These are phyloP conservation scores for Salix koriyanagi DNA, from an alignment of 345 rosid species.

Conservation along the genomic window DNA sequence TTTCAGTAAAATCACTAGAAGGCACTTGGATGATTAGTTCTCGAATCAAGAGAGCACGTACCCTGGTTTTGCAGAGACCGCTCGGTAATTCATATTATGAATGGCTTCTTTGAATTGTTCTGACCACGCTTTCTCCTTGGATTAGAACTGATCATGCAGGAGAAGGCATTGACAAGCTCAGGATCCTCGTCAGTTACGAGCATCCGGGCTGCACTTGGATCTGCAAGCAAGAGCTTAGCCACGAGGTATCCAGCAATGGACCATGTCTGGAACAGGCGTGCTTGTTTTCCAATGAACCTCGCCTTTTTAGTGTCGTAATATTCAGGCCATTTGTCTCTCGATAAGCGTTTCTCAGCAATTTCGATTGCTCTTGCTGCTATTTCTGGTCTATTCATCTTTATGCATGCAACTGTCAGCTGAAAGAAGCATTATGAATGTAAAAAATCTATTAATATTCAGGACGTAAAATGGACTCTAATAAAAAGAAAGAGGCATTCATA, in stretches of 20 bases:
- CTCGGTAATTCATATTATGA: constrained; percentile 32
- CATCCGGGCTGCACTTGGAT: constrained; percentile 42
- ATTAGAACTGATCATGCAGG: constrained; percentile 49
- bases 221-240: constrained; percentile 43
- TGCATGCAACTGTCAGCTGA: constrained; percentile 53
- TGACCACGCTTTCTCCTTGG: constrained; percentile 47
- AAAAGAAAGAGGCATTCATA: not conserved
- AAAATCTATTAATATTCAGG: not conserved
- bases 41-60: constrained; percentile 1
- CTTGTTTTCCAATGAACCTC: constrained; percentile 47
- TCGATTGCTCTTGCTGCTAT: constrained; percentile 41
- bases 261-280: constrained; percentile 49
- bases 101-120: constrained; percentile 37
- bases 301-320: constrained; percentile 50
- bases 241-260: constrained; percentile 52
- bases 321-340: constrained; percentile 52
- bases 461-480: not conserved
- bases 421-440: not conserved
- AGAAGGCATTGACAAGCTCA: constrained; percentile 46
- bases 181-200: constrained; percentile 45
- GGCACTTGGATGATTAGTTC: not conserved
- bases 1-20: not conserved
- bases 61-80: not conserved
- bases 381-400: constrained; percentile 50
- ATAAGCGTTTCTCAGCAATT: constrained; percentile 39